Evolutionary conservation across 2,329 filamentous ascomycete species (phyloP).

Genomic region (Graphilbum sp.): DNA sequence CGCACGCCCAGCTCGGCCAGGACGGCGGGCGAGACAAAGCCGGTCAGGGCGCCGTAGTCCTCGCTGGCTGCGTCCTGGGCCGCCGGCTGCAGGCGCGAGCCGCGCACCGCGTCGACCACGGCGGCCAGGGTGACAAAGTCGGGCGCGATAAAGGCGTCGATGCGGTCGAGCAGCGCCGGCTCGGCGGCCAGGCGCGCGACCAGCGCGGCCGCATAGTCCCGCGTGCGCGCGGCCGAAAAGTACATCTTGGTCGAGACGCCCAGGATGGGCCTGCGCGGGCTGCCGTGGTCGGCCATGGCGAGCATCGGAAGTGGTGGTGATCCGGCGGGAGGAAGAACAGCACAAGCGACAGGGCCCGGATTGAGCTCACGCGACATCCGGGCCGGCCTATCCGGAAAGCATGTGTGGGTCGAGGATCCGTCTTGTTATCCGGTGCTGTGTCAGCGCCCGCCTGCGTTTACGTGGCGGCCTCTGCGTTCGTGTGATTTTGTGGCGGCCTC

Average conservation of each 20-base stretch:
- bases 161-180: constrained; percentile 19
- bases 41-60: constrained; percentile 57
- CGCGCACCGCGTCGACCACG: constrained; percentile 28
- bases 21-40: constrained; percentile 55
- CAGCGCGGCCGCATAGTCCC: constrained; percentile 34
- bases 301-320: too few relatives aligned
- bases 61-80: constrained; percentile 64
- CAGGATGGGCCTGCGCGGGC: too few relatives aligned
- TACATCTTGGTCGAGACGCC: constrained; percentile 70
- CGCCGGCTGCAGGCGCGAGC: constrained; percentile 41
- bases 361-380: too few relatives aligned
- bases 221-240: constrained; percentile 51
- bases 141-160: constrained; percentile 64
- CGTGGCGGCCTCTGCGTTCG: too few relatives aligned
- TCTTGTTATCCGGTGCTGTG: too few relatives aligned
- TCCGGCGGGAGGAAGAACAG: too few relatives aligned
- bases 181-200: constrained; percentile 23
- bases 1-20: constrained; percentile 51
- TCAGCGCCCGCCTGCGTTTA: too few relatives aligned
- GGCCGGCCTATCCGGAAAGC: too few relatives aligned
- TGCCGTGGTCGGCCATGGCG: too few relatives aligned
- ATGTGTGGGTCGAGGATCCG: too few relatives aligned
- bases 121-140: constrained; percentile 55
- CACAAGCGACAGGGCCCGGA: too few relatives aligned
- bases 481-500: too few relatives aligned